Evolutionary conservation across 2,329 filamentous ascomycete species (phyloP), one percentile per base, ranked within the genome.

Genomic region (Cladorrhinum sp.): DNA sequence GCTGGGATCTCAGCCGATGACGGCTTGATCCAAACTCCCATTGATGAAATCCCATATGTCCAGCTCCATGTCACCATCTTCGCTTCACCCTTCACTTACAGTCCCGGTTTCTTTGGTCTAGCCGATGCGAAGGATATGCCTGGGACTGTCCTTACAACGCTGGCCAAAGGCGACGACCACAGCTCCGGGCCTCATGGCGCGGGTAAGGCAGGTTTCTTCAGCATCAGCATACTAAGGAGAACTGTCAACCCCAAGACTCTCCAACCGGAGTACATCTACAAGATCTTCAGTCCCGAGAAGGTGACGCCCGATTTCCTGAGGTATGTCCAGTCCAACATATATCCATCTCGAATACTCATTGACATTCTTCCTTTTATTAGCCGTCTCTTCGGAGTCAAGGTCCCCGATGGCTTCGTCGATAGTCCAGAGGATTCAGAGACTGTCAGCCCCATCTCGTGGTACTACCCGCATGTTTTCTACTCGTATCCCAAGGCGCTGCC

Each of bases 1-100:
- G 86, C 91, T 59, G 79, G 84, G 60, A 88, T 98, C 68, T 76
- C 79, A 2, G 76, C 81, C 1, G 86, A 86, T 0, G 81, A 87
- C 36, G 78, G 80, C 24, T 84, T 96, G 23, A 83, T 93, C 16
- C 88, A 91, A 58, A 79, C 82, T 30, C 74, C 77, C 3, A 92
- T 96, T 1, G 89, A 95, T 66, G 74, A 83, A 51, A 87, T 97
- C n/a, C 90, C 91, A 0, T 99, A 97, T 72, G 90, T 92, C 2
- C 83, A 84, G 53, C 82, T 98, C 0, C 89, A 98, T 70, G 94
- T 97, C 57, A 98, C 94, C 0, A 84, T 98, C 0, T 94, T 99
- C 69, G 82, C 93, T 0, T 91, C 92, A 0, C 86, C 91, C 0
- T 84, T 87, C 67, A 81, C 77, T n/a, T 82, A 96, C n/a, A 87